A percentile compares a stretch with the other conserved stretches of the same genome.
Evolutionary conservation across 495 filamentous ascomycete genomes (phyloP).

Genomic region (Penicillium samsonianum): DNA sequence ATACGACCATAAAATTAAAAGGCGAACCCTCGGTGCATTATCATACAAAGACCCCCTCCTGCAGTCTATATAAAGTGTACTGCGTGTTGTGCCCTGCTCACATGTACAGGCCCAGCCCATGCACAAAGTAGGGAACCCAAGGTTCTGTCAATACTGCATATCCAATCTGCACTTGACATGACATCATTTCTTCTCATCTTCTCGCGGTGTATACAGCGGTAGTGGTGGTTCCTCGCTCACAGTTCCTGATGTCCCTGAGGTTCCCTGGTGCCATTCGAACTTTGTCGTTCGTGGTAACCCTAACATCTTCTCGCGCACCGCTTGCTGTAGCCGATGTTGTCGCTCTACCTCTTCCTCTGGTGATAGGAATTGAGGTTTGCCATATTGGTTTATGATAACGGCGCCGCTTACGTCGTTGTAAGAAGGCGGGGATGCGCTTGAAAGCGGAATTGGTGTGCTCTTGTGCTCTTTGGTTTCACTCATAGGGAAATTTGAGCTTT

Average conservation of each 20-base stretch:
- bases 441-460: slow-evolving; percentile 3
- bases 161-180: background rate
- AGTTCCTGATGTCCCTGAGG: background rate
- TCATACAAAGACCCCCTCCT: background rate
- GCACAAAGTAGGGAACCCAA: background rate
- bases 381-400: slow-evolving; percentile 32
- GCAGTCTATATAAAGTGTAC: background rate
- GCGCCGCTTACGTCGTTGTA: slow-evolving; percentile 38
- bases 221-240: slow-evolving; percentile 15
- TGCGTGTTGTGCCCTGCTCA: background rate
- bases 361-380: slow-evolving; percentile 30
- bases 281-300: slow-evolving; percentile 27
- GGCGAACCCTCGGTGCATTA: slow-evolving; percentile 11
- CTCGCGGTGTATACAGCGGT: slow-evolving; percentile 25
- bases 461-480: background rate
- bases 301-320: slow-evolving; percentile 35
- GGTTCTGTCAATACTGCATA: background rate
- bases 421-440: slow-evolving; percentile 18
- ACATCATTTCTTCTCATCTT: slow-evolving; percentile 13
- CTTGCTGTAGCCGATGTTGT: slow-evolving; percentile 20
- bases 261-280: slow-evolving; percentile 27
- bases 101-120: background rate
- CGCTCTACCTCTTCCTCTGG: slow-evolving; percentile 31
- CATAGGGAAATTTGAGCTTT: background rate
- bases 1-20: slow-evolving; percentile 6